Evolutionary conservation across 2,329 filamentous ascomycete genomes (phyloP), one percentile per base, ranked within the genome.

Genomic region (Colletotrichum sp.): DNA sequence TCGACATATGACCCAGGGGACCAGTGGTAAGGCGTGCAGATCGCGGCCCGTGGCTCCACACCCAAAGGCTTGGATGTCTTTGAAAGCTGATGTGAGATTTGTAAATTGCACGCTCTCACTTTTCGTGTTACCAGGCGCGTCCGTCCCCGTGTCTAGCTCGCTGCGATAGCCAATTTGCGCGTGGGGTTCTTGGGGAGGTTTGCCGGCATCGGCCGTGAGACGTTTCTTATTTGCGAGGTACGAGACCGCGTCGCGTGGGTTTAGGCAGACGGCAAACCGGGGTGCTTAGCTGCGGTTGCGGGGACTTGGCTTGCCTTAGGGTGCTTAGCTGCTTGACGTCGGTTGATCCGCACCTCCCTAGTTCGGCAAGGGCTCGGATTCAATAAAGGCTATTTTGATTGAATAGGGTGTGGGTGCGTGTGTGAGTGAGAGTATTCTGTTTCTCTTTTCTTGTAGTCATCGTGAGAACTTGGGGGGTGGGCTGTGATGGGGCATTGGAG

Each of bases 41-140:
- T 64, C 36, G 62, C 26, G 21, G 34, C 8, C 62, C 21, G 3
- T 14, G 36, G 62, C 62, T 28, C 62, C 62, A 64, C 36, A 43
- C 13, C 7, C 34, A 64, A 16, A 34, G 62, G 38, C 34, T 36
- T 34, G 21, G 24, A 26, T 16, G 21, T 48, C 34, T 64, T 32
- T 64, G 32, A 36, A 36, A 43, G 61, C 61, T 48, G 61, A 64
- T 48, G 61, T 64, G 61, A 64, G 61, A 64, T 24, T 64, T 24
- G 61, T 64, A 26, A 26, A 64, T 43, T n/a, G 61, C 34, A 24
- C 34, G 4, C 34, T 63, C 36, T 38, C 21, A 48, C 21, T 43
- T 30, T 59, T 30, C 28, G 56, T n/a, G 18, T 30, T 26, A 18
- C 10, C 26, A 59, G 9, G 16, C 30, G 16, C 26, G 16, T 32